Evolutionary conservation across 768 basidiomycete genomes (phyloP), one percentile per base, ranked within the genome.

Genomic region (Russula foetens): DNA sequence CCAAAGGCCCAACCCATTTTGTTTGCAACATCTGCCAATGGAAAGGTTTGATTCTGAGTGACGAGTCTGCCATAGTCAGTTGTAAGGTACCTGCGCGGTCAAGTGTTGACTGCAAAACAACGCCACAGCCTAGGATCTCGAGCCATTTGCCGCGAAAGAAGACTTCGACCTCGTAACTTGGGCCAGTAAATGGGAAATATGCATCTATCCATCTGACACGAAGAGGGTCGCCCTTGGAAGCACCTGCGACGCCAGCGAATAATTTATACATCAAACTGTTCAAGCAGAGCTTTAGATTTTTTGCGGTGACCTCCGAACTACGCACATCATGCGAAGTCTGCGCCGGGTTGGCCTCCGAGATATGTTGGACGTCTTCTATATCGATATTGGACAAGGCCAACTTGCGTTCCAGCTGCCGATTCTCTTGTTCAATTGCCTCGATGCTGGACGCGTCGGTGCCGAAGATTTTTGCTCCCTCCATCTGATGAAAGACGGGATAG

Each of bases 1-100:
- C 97, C 97, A 69, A 98, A 98, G 0, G 97, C 97, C 96, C 97
- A 99, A 28, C 94, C 92, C 67, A 92, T 83, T 70, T 96, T 95
- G 69, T 90, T 75, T 1, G 80, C 75, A 2, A 96, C 83, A 63
- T 81, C 96, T 90, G 66, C 35, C 33, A 21, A 38, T 23, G 53
- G 6, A 24, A 19, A 38, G 58, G 51, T 56, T 31, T 39, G 21
- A 14, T 44, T 41, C 21, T 55, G 24, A 47, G 50, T 6, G 11
- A 53, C 15, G 7, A 9, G 23, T 9, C n/a, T 23, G 31, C 23
- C 41, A 54, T 17, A 35, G 45, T 21, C 29, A 7, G 14, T 44
- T 61, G 45, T 38, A 8, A 79, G 89, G 68, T 69, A 94, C 97
- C 85, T 46, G 95, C 86, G 43, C 84, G 84, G 64, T 94, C 85